Base-by-base conservation (phyloP, 768 basidiomycete genomes). In the Suillus americanus region DNA sequence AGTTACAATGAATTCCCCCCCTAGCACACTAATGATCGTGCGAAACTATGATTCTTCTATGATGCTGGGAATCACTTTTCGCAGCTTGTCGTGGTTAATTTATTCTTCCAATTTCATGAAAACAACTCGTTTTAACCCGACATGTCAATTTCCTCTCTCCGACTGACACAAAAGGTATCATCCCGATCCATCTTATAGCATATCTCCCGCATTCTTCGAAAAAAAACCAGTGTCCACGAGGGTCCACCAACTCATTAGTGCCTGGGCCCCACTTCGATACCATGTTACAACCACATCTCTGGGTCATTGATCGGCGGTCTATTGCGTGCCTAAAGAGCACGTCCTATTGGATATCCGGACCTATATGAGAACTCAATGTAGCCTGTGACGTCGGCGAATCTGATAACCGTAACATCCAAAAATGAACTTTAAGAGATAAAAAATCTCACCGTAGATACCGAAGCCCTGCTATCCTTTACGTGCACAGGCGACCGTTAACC, bases 11-110 rank as follows among this genome's bases (percentile, higher is more conserved):
- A 46, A 46, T 45, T 45, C 4, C 45, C 45, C 43, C 45, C 20
- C 45, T 56, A 25, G 10, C 20, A n/a, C 46, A 55, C 51, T 56
- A 38, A 57, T 63, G 40, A 45, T 43, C 67, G 69, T 71, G 71
- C 67, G 71, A 71, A 71, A 40, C n/a, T 40, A 46, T 5, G n/a
- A 5, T 33, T 20, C 41, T 55, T 45, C 63, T 59, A 20, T 61
- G 43, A 45, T 28, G 63, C 70, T 73, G 71, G 70, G 68, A 72
- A 72, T 43, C 4, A 10, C 6, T 64, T 68, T 63, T 65, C 65
- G 63, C 67, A 46, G 41, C 63, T 63, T 55, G 13, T 62, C 51
- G 20, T 65, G 61, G 54, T 53, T 51, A 62, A 30, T 61, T 64
- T 45, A 40, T 57, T 54, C 62, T 48, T 53, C 64, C 61, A 46